Base-by-base conservation (phyloP, 108 stramenopile species). In the Bacterosira constricta region DNA sequence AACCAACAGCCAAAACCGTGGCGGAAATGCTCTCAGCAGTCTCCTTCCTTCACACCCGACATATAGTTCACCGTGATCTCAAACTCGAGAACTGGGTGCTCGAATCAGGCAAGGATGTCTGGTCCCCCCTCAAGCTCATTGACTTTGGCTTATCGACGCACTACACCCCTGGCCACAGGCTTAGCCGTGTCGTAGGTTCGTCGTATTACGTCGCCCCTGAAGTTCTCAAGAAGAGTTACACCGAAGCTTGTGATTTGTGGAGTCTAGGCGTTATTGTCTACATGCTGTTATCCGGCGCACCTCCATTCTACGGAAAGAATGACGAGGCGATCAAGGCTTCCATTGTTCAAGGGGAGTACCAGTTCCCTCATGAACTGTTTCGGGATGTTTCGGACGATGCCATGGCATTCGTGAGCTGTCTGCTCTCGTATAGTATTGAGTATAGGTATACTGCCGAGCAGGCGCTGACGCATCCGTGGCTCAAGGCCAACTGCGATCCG, bases 151-250 rank as follows among this genome's bases (percentile, higher is more conserved):
- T 98, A 18, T 94, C 94, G 18, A 94, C 91, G 8, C 95, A 96
- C 81, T 96, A 88, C 77, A 85, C 85, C n/a, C 86, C 86, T n/a
- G 91, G 91, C 21, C 90, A 92, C 65, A 66, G 90, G 58, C 75
- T 95, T 31, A 89, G 86, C 56, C 88, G 91, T 53, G 94, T 95
- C 7, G 96, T 97, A 7, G 98, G 98, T 27, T 96, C 96, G 15
- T 87, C 94, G 10, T 98, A 98, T 85, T 97, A 96, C 59, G 96
- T 98, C 21, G 97, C 97, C 13, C 99, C 99, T 6, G 98, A 99
- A 84, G 97, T 98, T 23, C 67, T 99, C 47, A 95, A 95, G 83
- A 96, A 97, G 62, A 92, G 89, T 20, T 99, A 99, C 86, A 97
- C 96, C 17, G 89, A 93, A 64, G 90, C 92, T 7, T 99, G 98